A percentile compares a stretch with the other conserved stretches of the same genome.
Conservation (phyloP, 2,329 filamentous ascomycete species). For the Alternaria atra region DNA sequence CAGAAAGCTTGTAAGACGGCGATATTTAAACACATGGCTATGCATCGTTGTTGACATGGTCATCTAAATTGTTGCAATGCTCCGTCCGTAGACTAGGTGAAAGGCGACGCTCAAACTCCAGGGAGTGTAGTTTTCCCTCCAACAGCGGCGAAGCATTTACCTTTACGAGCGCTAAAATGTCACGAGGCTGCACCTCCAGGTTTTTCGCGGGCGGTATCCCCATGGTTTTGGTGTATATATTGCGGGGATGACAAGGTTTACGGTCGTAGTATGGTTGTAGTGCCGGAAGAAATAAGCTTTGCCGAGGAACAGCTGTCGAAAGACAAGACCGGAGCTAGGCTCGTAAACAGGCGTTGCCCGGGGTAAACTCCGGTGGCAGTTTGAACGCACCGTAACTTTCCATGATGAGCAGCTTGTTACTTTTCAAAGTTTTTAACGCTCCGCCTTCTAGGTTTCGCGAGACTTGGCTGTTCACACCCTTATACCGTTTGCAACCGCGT, state of each 20-base stretch:
- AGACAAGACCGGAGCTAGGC: conserved; percentile 1
- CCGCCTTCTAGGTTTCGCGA: not conserved
- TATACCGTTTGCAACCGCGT: not conserved
- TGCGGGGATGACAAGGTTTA: conserved; percentile 12
- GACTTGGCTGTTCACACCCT: not conserved
- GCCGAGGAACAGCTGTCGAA: conserved; percentile 9
- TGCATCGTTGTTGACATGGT: not conserved
- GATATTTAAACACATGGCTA: conserved; percentile 2
- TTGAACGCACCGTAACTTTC: conserved; percentile 4
- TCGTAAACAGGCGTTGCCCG: not conserved
- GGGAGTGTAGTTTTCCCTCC: conserved; percentile 8
- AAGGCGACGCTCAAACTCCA: not conserved
- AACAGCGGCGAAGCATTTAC: conserved; percentile 2
- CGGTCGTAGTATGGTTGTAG: conserved; percentile 3
- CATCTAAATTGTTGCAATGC: not conserved
- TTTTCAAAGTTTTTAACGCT: not conserved
- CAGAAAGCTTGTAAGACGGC: not conserved
- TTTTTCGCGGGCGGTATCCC: not conserved
- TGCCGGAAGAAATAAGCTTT: conserved; percentile 18
- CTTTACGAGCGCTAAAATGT: not conserved
- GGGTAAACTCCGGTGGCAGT: not conserved
- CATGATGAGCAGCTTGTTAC: not conserved
- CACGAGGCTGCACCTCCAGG: not conserved
- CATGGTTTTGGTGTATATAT: not conserved
- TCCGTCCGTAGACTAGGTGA: conserved; percentile 7